These are phyloP conservation scores for Massarina eburnea DNA, from an alignment of 2,329 filamentous ascomycete species.

Conservation along the genomic window DNA sequence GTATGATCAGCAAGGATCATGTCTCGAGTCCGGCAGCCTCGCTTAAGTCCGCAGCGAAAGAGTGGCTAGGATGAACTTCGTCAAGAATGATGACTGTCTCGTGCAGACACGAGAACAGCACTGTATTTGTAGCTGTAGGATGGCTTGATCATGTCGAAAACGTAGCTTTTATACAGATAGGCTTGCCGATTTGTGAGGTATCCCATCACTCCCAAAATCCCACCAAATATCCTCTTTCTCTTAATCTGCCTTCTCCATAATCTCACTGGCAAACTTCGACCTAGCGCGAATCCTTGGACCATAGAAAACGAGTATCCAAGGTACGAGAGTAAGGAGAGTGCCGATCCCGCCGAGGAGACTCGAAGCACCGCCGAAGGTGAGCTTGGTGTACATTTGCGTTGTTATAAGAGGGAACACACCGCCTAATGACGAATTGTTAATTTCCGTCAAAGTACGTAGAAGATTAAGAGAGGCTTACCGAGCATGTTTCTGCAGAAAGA, in stretches of 20 bases:
- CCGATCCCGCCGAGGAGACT: constrained; percentile 75
- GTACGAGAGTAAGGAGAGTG: constrained; percentile 71
- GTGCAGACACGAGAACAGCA: too few species aligned
- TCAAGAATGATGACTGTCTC: too few species aligned
- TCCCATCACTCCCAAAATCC: too few species aligned
- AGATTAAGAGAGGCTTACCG: constrained; percentile 37
- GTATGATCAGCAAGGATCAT: too few species aligned
- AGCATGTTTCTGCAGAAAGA: constrained; percentile 83
- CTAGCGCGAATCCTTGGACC: constrained; percentile 73
- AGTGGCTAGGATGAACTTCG: too few species aligned
- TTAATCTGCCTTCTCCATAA: neutral
- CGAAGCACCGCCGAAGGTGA: constrained; percentile 72
- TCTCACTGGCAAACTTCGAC: constrained; percentile 69
- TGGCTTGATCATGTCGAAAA: too few species aligned
- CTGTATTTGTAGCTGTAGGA: too few species aligned
- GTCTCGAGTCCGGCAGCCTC: too few species aligned
- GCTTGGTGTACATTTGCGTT: constrained; percentile 67
- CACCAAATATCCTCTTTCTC: too few species aligned
- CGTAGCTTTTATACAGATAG: too few species aligned
- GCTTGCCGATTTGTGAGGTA: too few species aligned
- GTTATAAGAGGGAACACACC: constrained; percentile 81
- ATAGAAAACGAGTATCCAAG: constrained; percentile 81
- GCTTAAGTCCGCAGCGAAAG: too few species aligned
- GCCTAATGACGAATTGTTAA: constrained; percentile 36
- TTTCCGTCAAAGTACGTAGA: neutral